Conservation (phyloP, 257 asterid genomes). For the Cordia subcordata region DNA sequence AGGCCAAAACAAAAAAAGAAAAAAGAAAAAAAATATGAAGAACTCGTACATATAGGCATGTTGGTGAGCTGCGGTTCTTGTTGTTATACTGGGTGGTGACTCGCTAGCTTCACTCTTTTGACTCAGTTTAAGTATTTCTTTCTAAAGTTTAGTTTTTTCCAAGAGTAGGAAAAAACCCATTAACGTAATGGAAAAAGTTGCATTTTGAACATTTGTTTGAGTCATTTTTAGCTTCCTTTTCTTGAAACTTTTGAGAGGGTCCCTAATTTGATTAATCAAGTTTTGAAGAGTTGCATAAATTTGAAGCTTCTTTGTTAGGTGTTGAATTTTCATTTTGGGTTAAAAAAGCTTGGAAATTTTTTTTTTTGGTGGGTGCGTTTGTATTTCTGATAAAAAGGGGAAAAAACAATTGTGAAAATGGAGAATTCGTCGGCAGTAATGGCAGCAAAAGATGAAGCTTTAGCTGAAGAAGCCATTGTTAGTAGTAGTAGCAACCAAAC, state of each 20-base stretch:
- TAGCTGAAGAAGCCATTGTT: conserved; percentile 33
- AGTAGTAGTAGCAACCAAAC: conserved; percentile 19
- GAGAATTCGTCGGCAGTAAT: conserved; percentile 25
- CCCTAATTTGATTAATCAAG: too few relatives aligned
- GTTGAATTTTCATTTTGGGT: background rate
- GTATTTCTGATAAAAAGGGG: too few relatives aligned
- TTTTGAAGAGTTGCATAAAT: too few relatives aligned
- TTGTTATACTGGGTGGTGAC: conserved; percentile 9
- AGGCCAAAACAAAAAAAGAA: conserved; percentile 16
- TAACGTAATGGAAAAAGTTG: too few relatives aligned
- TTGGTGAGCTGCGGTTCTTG: conserved; percentile 8
- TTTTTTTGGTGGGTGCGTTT: too few relatives aligned
- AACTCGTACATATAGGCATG: too few relatives aligned
- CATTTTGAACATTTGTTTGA: too few relatives aligned
- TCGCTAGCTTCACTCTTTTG: background rate
- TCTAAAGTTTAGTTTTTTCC: background rate
- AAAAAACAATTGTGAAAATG: conserved; percentile 22
- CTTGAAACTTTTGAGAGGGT: too few relatives aligned
- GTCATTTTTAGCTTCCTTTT: too few relatives aligned
- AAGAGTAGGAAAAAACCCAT: conserved; percentile 6
- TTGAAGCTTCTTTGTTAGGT: background rate
- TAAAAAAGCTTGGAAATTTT: background rate
- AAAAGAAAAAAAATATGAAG: background rate
- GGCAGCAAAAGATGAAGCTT: conserved; percentile 16
- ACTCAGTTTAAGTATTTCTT: background rate